Evolutionary conservation across 257 asterid genomes (phyloP).

Genomic region (Ligustrum vulgare): DNA sequence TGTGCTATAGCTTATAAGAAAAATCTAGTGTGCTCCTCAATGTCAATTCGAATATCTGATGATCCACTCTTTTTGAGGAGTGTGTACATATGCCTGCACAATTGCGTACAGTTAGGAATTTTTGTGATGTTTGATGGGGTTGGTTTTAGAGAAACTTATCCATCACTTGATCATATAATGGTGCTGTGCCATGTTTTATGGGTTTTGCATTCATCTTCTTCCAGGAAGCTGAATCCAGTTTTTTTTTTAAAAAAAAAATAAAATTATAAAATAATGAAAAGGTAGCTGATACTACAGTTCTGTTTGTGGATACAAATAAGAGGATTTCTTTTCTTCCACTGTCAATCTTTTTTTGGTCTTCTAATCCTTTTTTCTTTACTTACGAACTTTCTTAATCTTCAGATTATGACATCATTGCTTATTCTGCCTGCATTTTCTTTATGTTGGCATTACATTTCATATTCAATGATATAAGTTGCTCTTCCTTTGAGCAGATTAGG

Average conservation of each 20-base stretch:
- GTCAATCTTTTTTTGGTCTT: neutral
- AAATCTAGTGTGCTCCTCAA: neutral
- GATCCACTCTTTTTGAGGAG: neutral
- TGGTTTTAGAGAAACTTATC: neutral
- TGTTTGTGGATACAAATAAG: neutral
- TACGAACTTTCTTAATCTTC: conserved; percentile 3
- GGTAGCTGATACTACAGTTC: neutral
- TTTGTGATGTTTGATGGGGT: neutral
- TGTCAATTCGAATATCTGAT: neutral
- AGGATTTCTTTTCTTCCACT: neutral
- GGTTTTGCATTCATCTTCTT: conserved; percentile 15
- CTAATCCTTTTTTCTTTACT: conserved; percentile 1
- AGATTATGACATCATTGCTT: neutral
- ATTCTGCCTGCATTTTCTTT: conserved; percentile 3
- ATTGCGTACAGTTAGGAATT: neutral
- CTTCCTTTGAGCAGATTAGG: conserved; percentile 61
- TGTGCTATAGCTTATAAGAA: neutral
- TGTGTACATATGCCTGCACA: neutral
- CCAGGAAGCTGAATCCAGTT: conserved; percentile 9
- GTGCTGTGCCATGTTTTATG: conserved; percentile 7
- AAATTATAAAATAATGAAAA: neutral
- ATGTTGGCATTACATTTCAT: conserved; percentile 3
- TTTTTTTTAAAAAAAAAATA: no score
- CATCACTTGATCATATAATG: conserved; percentile 1
- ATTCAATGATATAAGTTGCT: conserved; percentile 25